Evolutionary conservation across 805 yeast genomes (phyloP).

Genomic region (Saturnispora mendoncae): DNA sequence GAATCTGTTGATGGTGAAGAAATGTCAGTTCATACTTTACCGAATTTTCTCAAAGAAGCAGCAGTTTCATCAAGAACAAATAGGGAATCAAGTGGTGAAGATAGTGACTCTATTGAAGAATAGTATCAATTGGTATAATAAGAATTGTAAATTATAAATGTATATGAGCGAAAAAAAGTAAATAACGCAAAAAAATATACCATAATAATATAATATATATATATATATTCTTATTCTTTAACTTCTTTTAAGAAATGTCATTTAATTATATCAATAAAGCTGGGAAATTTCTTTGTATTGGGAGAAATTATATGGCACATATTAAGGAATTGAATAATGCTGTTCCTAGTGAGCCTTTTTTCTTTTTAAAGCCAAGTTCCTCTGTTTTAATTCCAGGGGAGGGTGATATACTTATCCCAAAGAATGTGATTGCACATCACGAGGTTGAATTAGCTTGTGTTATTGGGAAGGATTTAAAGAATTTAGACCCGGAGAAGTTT

Average conservation of each 20-base stretch:
- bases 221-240: too few species aligned
- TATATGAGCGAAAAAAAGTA: too few species aligned
- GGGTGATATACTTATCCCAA: constrained; percentile 80
- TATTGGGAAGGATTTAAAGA: constrained; percentile 52
- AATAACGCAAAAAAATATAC: too few species aligned
- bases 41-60: constrained; percentile 12
- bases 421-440: constrained; percentile 74
- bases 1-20: too few species aligned
- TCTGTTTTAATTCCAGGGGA: constrained; percentile 55
- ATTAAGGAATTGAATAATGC: constrained; percentile 80
- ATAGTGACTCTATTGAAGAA: not conserved
- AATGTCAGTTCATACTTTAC: constrained; percentile 6
- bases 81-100: not conserved
- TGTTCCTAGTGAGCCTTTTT: constrained; percentile 81
- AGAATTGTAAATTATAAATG: not conserved
- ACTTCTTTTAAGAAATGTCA: constrained; percentile 39
- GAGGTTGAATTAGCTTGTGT: constrained; percentile 88
- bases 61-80: not conserved
- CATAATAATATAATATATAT: too few species aligned
- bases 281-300: constrained; percentile 84
- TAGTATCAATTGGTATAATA: not conserved
- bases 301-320: constrained; percentile 96
- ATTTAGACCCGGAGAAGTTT: constrained; percentile 49
- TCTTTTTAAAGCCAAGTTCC: constrained; percentile 83
- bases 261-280: constrained; percentile 48